Conservation (phyloP, 768 basidiomycete species). For the Porpolomopsis calyptriformis region DNA sequence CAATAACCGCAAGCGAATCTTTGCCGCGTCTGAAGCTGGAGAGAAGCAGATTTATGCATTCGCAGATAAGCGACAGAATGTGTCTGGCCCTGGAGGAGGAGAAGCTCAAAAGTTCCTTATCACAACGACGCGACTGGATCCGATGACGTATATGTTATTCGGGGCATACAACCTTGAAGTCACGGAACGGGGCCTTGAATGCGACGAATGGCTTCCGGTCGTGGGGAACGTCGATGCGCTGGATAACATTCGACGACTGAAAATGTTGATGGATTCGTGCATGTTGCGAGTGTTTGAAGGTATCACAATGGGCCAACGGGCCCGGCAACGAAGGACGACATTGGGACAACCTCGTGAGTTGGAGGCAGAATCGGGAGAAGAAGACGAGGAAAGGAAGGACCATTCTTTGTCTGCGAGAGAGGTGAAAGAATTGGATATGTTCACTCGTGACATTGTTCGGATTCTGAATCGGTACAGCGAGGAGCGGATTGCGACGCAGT, state of each 20-base stretch:
- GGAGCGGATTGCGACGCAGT: conserved; percentile 49
- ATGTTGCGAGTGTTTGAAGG: conserved; percentile 90
- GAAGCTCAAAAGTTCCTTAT: conserved; percentile 59
- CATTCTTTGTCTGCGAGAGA: conserved; percentile 56
- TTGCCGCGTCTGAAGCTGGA: conserved; percentile 18
- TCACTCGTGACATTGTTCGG: conserved; percentile 64
- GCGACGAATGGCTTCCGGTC: conserved; percentile 86
- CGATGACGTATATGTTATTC: conserved; percentile 83
- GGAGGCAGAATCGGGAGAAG: conserved; percentile 49
- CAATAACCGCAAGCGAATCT: conserved; percentile 53
- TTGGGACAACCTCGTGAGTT: conserved; percentile 33
- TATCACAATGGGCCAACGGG: conserved; percentile 40
- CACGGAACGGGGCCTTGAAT: conserved; percentile 64
- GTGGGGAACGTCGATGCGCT: conserved; percentile 61
- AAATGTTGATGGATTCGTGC: conserved; percentile 67
- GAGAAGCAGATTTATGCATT: conserved; percentile 77
- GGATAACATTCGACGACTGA: conserved; percentile 77
- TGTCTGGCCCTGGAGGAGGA: conserved; percentile 34
- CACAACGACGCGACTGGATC: conserved; percentile 76
- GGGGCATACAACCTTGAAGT: conserved; percentile 74
- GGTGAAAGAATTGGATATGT: conserved; percentile 60
- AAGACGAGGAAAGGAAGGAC: conserved; percentile 36
- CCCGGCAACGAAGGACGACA: conserved; percentile 18
- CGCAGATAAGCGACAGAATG: conserved; percentile 73
- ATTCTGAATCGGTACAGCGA: conserved; percentile 64